Base-by-base conservation (phyloP, 2,329 filamentous ascomycete species). In the Westerdykella ornata region DNA sequence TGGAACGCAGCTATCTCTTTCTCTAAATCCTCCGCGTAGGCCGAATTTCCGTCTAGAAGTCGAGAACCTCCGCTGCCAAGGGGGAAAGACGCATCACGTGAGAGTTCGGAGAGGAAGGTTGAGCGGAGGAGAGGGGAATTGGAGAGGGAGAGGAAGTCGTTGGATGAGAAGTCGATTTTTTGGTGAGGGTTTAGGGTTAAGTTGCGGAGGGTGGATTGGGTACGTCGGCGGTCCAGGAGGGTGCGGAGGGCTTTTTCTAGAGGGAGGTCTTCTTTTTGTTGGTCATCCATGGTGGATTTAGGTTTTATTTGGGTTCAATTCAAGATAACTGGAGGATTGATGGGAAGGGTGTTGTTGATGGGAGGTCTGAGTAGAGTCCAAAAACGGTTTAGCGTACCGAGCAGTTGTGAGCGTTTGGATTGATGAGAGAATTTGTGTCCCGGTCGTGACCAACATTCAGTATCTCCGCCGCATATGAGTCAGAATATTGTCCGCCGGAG, bases 21-120 rank as follows among this genome's bases (percentile, higher is more conserved):
- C 49, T 85, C 81, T 1, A 81, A 64, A n/a, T 71, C 57, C 44
- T 82, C 73, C 0, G 78, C 73, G 53, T 81, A 82, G 0, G 52
- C 29, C 1, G 75, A 80, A 54, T 84, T 85, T 2, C 82, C 82
- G 48, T 84, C 78, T 3, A 84, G 67, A 0, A 85, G 68, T 6
- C 82, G 71, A 0, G 79, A 82, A 2, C 82, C 80, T 1, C 74
- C 72, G 37, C 75, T 75, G 18, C 76, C 73, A 16, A 81, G 69
- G 0, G 68, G 66, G n/a, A 68, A 57, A 17, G 64, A 35, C 4
- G 30, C 38, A 30, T 66, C 45, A 46, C 44, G 45, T 18, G 43
- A 26, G 3, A 78, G 59, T 45, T 77, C 73, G 5, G 66, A 41
- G 7, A 80, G 59, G 47, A 72, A 81, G 2, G 66, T 62, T 3